Evolutionary conservation across 495 filamentous ascomycete genomes (phyloP), one percentile per base, ranked within the genome.

Genomic region (Diplogelasinospora grovesii): DNA sequence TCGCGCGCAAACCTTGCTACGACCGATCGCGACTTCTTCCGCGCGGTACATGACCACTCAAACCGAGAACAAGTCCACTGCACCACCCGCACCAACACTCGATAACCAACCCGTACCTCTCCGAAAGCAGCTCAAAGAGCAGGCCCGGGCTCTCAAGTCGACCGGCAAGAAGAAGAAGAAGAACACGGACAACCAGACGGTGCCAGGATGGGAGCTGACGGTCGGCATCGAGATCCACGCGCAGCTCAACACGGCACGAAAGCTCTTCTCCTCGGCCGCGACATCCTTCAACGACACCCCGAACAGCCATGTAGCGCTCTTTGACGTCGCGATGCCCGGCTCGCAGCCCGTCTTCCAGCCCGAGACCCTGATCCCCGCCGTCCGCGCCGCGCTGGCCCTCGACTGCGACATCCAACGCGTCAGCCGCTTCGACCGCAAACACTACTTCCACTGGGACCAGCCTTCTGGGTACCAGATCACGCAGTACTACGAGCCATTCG

Each of bases 391-490:
- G 2, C 58, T 96, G 10, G 89, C 89, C 2, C 68, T 99, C 22
- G 75, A 79, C 31, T 97, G 92, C 63, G 59, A 79, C 0, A 76
- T 96, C 34, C 79, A 89, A 54, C 70, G 61, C 2, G 71, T 73
- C 32, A 93, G 86, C 54, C 74, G 74, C 22, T 99, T 93, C 61
- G 92, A 99, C 63, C 75, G 92, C 35, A 99, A 99, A 59, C 92
- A 99, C 54, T 99, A 99, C 59, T 96, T 96, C 63, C 93, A 96
- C 64, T 90, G 89, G 74, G 92, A 99, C 61, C 92, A 99, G 57
- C 92, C 93, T 5, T 70, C 82, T 0, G 92, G 92, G 0, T 99
- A 97, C 61, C 92, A 99, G 60, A 92, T 99, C 41, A 99, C 92
- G 5, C 93, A 99, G 54, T 97, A 89, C 63, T 95, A 78, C 51